A percentile compares a stretch with the other conserved stretches of the same genome.
phyloP scores from a whole-genome alignment of 2,329 filamentous ascomycete genomes.

The Alternaria panax region DNA sequence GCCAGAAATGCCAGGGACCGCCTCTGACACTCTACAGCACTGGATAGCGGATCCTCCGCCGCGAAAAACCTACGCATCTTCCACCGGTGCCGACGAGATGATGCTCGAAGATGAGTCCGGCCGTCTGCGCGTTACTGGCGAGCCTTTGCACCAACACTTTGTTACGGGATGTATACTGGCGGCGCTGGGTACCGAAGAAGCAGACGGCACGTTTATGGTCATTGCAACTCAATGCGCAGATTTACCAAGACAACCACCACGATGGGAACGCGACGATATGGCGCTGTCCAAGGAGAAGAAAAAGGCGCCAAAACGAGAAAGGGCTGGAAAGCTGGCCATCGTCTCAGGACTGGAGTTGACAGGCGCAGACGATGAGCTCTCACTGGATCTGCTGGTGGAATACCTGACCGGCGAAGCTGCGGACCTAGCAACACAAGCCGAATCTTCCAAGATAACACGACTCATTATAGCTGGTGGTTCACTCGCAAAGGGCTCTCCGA shows the following conservation, averaged over 20 bases:
- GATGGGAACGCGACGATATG: conserved; percentile 74
- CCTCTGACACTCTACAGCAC: conserved; percentile 62
- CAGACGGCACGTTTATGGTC: conserved; percentile 89
- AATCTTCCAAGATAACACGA: conserved; percentile 74
- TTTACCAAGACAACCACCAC: conserved; percentile 78
- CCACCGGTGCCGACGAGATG: conserved; percentile 69
- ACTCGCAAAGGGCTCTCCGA: conserved; percentile 62
- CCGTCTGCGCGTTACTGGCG: conserved; percentile 79
- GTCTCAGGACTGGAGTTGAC: conserved; percentile 88
- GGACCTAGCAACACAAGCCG: conserved; percentile 65
- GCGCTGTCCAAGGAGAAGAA: conserved; percentile 48
- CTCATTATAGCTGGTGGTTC: conserved; percentile 94
- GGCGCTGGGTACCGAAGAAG: conserved; percentile 93
- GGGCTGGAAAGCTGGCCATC: conserved; percentile 78
- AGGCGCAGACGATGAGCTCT: conserved; percentile 75
- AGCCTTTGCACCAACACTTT: conserved; percentile 71
- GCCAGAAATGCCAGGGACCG: background rate
- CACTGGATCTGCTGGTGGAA: conserved; percentile 80
- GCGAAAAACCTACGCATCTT: conserved; percentile 76
- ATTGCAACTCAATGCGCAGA: conserved; percentile 90
- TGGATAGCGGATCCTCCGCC: conserved; percentile 86
- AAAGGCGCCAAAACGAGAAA: conserved; percentile 50
- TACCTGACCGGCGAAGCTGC: conserved; percentile 85
- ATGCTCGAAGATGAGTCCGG: conserved; percentile 98
- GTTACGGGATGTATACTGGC: conserved; percentile 94